phyloP scores from a whole-genome alignment of 768 basidiomycete genomes.

The Tricholoma furcatifolium region DNA sequence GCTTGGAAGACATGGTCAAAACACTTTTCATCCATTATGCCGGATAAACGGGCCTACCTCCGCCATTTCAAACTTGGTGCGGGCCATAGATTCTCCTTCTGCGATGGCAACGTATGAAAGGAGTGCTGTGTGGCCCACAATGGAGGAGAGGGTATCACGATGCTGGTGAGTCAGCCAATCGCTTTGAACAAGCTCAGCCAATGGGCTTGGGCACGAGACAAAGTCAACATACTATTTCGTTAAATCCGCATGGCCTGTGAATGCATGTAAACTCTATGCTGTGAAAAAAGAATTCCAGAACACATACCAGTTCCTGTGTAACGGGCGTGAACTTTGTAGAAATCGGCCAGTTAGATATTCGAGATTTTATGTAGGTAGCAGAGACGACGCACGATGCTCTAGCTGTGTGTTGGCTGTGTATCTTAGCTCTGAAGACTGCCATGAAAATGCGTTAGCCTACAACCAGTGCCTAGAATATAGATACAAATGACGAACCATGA shows the following conservation, averaged over 20 bases:
- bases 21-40: conserved; percentile 5
- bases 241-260: conserved; percentile 87
- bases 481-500: conserved; percentile 40
- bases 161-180: conserved; percentile 99
- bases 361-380: conserved; percentile 5
- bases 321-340: conserved; percentile 78
- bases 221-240: conserved; percentile 80
- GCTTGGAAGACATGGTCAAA: conserved; percentile 43
- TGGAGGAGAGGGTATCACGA: conserved; percentile 90
- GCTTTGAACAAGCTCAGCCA: conserved; percentile 40
- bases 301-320: conserved; percentile 90
- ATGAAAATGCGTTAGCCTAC: conserved; percentile 10
- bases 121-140: conserved; percentile 87
- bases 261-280: conserved; percentile 8
- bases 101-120: conserved; percentile 88
- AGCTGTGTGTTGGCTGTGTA: conserved; percentile 97
- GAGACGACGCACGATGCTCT: conserved; percentile 74
- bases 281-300: not conserved
- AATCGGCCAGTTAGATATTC: conserved; percentile 16
- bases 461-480: not conserved
- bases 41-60: conserved; percentile 57
- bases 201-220: conserved; percentile 5
- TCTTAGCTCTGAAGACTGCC: conserved; percentile 84
- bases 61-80: conserved; percentile 91
- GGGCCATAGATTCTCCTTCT: conserved; percentile 89